A percentile compares a stretch with the other conserved stretches of the same genome.
These are phyloP conservation scores for Pilasporangium apinafurcum DNA, from an alignment of 352 stramenopile genomes.

Conservation along the genomic window DNA sequence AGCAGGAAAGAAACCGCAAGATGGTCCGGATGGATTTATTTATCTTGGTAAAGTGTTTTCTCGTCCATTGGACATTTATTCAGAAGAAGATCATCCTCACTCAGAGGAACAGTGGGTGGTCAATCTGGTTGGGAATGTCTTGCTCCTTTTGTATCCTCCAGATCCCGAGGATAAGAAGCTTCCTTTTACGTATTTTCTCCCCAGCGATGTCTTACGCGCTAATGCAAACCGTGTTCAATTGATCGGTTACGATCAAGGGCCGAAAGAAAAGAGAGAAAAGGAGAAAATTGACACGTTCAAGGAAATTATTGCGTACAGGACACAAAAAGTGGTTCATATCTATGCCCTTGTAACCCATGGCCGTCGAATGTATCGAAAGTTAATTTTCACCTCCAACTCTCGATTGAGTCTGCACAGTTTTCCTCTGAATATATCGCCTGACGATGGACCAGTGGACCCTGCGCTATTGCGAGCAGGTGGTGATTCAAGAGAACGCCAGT, in stretches of 20 bases:
- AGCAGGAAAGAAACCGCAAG: constrained; percentile 16
- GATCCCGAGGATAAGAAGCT: constrained; percentile 80
- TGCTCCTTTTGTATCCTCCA: constrained; percentile 65
- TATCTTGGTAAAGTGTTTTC: constrained; percentile 62
- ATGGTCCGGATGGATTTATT: constrained; percentile 33
- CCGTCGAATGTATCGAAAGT: constrained; percentile 92
- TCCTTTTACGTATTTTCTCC: constrained; percentile 69
- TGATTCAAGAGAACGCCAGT: constrained; percentile 59
- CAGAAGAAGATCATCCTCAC: constrained; percentile 64
- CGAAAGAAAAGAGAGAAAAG: constrained; percentile 65
- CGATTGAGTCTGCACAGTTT: constrained; percentile 92
- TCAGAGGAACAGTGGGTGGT: constrained; percentile 68
- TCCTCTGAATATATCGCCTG: constrained; percentile 43
- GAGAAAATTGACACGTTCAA: constrained; percentile 92
- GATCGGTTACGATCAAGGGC: constrained; percentile 60
- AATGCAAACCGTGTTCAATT: constrained; percentile 43
- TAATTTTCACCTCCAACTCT: constrained; percentile 97
- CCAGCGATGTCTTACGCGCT: constrained; percentile 33
- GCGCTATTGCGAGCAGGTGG: constrained; percentile 54
- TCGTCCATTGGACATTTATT: constrained; percentile 74
- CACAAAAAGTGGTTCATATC: constrained; percentile 91
- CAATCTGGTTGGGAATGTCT: constrained; percentile 48
- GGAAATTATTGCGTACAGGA: constrained; percentile 95
- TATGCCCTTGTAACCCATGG: constrained; percentile 97
- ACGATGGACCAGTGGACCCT: constrained; percentile 58